Evolutionary conservation across 1,284 basidiomycete species (phyloP), one percentile per base, ranked within the genome.

Genomic region (Ustilago shanxiensis): DNA sequence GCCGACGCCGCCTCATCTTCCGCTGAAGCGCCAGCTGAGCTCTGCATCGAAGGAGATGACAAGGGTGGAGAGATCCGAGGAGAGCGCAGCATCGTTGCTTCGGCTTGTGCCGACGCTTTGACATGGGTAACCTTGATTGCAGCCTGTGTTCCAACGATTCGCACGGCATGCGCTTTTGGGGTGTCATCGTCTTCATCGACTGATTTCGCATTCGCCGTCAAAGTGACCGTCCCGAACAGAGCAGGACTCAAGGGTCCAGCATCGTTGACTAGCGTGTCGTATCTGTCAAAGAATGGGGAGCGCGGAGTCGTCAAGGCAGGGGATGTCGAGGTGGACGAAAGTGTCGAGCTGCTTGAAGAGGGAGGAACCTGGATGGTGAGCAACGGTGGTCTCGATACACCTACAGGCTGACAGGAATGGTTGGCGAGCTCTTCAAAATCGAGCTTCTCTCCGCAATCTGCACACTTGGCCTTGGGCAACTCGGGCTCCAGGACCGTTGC

Each of bases 401-500:
- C 28, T 14, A 50, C 47, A n/a, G 67, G 54, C 44, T 62, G 54
- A 47, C 80, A 82, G 1, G 70, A 51, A 49, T 82, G 80, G 20
- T 52, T 59, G 26, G 69, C 73, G 20, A 82, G 69, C 54, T 82
- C 79, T 50, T 82, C 79, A 47, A 82, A 79, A 28, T 68, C 66
- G 29, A 82, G 60, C 49, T 60, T 55, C 39, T 71, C 73, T 41
- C 77, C 77, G 53, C 80, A 82, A 49, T 82, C 80, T 24, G 80
- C 80, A 47, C 80, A 82, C 39, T 77, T 81, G 18, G 80, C 80
- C 56, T 72, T 76, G 10, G 80, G 80, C 33, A 79, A 60, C 0
- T 66, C 69, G 0, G 79, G 72, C 37, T 77, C 73, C 13, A 71
- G 53, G 2, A 77, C 72, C 1, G 79, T 82, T 2, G 70, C 66